Evolutionary conservation across 495 filamentous ascomycete genomes (phyloP).

Genomic region (Amphirosellinia nigrospora): DNA sequence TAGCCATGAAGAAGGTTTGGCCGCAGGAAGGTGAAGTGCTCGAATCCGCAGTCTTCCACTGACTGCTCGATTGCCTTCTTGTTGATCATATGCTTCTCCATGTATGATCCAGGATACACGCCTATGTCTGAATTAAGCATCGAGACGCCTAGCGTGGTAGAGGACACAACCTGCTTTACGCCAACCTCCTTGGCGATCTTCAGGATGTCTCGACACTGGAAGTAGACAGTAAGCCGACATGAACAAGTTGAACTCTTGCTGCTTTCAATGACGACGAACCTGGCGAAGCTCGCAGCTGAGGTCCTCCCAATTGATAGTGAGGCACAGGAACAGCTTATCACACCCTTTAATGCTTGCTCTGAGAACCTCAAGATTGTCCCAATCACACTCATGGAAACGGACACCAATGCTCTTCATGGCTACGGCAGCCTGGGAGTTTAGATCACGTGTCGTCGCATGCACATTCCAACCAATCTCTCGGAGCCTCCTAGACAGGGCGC

Average conservation of each 20-base stretch:
- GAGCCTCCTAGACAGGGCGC: conserved; percentile 45
- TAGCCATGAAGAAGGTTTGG: conserved; percentile 60
- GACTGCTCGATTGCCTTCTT: conserved; percentile 50
- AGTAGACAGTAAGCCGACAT: background rate
- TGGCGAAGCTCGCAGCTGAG: conserved; percentile 26
- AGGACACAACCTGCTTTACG: conserved; percentile 44
- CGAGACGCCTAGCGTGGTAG: conserved; percentile 44
- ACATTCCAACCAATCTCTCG: conserved; percentile 40
- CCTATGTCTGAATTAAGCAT: conserved; percentile 33
- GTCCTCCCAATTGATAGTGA: conserved; percentile 42
- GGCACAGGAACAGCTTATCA: conserved; percentile 40
- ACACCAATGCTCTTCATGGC: background rate
- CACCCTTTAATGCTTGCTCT: background rate
- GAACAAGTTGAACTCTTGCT: too few species aligned
- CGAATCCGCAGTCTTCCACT: conserved; percentile 46
- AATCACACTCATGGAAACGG: background rate
- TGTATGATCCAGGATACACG: conserved; percentile 35
- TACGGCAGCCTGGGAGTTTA: conserved; percentile 19
- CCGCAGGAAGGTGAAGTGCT: conserved; percentile 52
- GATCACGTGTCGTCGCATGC: conserved; percentile 47
- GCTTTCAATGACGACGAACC: conserved; percentile 28
- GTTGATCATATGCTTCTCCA: conserved; percentile 8
- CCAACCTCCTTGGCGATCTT: conserved; percentile 46
- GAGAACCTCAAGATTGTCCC: background rate
- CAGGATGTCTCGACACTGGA: conserved; percentile 34